Evolutionary conservation across 768 basidiomycete species (phyloP).

Genomic region (Suillus bovinus): DNA sequence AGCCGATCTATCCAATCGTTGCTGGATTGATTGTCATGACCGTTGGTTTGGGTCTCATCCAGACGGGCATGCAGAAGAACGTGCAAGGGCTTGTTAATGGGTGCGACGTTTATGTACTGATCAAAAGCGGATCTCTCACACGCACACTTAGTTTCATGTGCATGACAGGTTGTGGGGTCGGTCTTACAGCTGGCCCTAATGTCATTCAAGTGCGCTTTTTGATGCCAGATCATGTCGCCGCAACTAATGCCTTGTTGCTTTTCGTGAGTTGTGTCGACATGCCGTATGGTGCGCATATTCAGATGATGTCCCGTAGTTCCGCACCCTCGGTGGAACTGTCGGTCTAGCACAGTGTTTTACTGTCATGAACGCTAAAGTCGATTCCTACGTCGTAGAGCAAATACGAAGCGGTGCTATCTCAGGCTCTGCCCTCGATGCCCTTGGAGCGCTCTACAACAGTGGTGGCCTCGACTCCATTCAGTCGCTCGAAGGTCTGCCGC

Average conservation of each 20-base stretch:
- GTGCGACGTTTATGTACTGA: slow-evolving; percentile 19
- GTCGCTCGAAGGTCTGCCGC: slow-evolving; percentile 39
- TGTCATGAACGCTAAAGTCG: slow-evolving; percentile 45
- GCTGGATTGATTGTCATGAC: slow-evolving; percentile 39
- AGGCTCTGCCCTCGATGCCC: slow-evolving; percentile 24
- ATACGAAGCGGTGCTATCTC: slow-evolving; percentile 32
- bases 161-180: slow-evolving; percentile 45
- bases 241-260: slow-evolving; percentile 42
- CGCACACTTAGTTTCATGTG: slow-evolving; percentile 39
- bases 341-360: slow-evolving; percentile 56
- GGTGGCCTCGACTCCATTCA: slow-evolving; percentile 36
- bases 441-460: slow-evolving; percentile 25
- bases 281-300: neutral
- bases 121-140: neutral
- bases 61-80: slow-evolving; percentile 41
- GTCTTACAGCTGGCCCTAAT: slow-evolving; percentile 40
- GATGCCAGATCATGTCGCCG: slow-evolving; percentile 42
- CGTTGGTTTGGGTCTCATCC: slow-evolving; percentile 44
- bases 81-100: slow-evolving; percentile 36
- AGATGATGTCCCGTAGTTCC: slow-evolving; percentile 33
- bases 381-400: slow-evolving; percentile 29
- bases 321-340: slow-evolving; percentile 50
- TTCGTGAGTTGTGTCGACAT: slow-evolving; percentile 38
- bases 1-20: slow-evolving; percentile 46
- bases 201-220: slow-evolving; percentile 48